Evolutionary conservation across 805 yeast genomes (phyloP).

Genomic region (Kregervanrija delftensis): DNA sequence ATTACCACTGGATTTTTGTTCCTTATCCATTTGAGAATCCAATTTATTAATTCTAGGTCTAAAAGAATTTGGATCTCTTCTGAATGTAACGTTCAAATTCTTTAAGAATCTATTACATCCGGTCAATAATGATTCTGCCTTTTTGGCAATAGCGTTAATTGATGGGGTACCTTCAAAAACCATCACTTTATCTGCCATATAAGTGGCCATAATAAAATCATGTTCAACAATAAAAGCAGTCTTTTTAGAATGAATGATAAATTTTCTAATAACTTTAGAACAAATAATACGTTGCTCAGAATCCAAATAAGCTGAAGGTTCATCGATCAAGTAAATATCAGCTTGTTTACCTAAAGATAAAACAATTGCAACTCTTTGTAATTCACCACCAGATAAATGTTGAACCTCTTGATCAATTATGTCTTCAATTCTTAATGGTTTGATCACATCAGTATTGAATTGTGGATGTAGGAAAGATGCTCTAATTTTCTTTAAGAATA

Average conservation of each 20-base stretch:
- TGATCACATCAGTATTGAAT: slow-evolving; percentile 96
- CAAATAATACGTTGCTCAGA: slow-evolving; percentile 99
- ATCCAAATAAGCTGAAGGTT: slow-evolving; percentile 98
- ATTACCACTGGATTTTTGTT: slow-evolving; percentile 88
- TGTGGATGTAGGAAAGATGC: slow-evolving; percentile 93
- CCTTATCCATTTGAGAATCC: slow-evolving; percentile 98
- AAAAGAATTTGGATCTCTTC: slow-evolving; percentile 98
- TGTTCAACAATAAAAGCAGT: slow-evolving; percentile 99
- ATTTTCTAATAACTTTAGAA: slow-evolving; percentile 96
- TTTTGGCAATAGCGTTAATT: slow-evolving; percentile 71
- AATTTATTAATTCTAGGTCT: slow-evolving; percentile 98
- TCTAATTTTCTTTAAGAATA: slow-evolving; percentile 93
- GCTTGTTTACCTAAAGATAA: slow-evolving; percentile 91
- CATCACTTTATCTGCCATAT: slow-evolving; percentile 97
- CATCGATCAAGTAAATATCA: slow-evolving; percentile 94
- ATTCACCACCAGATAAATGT: slow-evolving; percentile 97
- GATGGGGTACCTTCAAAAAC: slow-evolving; percentile 97
- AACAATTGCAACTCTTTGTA: slow-evolving; percentile 98
- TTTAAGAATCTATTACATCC: slow-evolving; percentile 97
- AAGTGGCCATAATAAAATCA: slow-evolving; percentile 99
- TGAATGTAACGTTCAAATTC: slow-evolving; percentile 94
- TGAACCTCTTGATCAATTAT: slow-evolving; percentile 97
- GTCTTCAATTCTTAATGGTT: slow-evolving; percentile 89
- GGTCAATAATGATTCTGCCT: slow-evolving; percentile 89
- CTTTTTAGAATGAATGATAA: slow-evolving; percentile 91